Evolutionary conservation across 352 stramenopile species (phyloP).

Genomic region (Globisporangium canariense): DNA sequence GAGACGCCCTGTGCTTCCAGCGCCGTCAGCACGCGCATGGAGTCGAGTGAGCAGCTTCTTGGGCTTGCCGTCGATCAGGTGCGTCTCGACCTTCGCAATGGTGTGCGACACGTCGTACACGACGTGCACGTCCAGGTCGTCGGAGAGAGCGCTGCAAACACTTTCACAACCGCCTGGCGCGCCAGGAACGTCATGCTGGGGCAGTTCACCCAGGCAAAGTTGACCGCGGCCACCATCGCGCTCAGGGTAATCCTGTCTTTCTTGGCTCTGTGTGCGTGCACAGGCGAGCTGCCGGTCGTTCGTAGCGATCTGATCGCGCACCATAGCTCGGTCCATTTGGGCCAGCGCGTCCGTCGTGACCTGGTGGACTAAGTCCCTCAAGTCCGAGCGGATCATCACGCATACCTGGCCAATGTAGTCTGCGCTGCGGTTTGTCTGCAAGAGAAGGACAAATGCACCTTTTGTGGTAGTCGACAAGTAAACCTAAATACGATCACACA

Average conservation of each 20-base stretch:
- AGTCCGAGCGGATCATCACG: background rate
- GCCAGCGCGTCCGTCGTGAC: background rate
- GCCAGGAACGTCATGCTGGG: background rate
- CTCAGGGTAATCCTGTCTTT: background rate
- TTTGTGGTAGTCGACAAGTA: too few species aligned
- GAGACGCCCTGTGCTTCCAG: background rate
- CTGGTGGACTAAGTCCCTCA: background rate
- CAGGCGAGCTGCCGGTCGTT: background rate
- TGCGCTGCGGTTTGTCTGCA: background rate
- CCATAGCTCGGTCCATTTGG: slow-evolving; percentile 1
- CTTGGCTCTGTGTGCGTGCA: background rate
- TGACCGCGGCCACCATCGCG: background rate
- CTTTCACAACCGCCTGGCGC: background rate
- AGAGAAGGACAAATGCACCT: background rate
- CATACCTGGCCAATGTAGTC: background rate
- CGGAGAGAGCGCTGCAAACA: background rate
- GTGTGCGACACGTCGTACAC: background rate
- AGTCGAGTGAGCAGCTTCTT: background rate
- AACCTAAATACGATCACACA: background rate
- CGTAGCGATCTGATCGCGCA: background rate
- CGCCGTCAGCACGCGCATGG: background rate
- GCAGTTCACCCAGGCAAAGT: background rate
- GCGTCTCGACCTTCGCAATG: background rate
- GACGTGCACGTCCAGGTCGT: background rate
- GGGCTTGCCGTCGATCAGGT: background rate